Percentiles rank a stretch among this genome's conserved stretches.
These are phyloP conservation scores for Chenopodium berlandieri DNA, from an alignment of 148 eudicot species.

Conservation along the genomic window DNA sequence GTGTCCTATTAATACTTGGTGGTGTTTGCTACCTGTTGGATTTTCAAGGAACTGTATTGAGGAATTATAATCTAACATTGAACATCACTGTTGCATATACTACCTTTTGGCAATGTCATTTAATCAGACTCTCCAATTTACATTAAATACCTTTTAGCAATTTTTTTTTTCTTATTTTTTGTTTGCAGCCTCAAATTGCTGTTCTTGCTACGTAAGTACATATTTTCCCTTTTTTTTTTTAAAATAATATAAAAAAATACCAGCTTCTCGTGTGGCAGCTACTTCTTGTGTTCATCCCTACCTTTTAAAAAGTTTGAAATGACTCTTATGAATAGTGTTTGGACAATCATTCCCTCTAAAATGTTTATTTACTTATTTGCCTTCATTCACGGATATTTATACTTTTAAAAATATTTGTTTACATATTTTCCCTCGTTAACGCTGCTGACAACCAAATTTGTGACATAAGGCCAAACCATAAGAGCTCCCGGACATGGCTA, in stretches of 20 bases:
- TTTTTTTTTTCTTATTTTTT: not conserved
- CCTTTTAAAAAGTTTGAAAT: too few species aligned
- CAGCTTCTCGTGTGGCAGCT: not conserved
- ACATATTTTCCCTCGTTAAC: too few species aligned
- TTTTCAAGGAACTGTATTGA: conserved; percentile 1
- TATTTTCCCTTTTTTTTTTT: not conserved
- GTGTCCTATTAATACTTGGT: not conserved
- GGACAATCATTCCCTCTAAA: too few species aligned
- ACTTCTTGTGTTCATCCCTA: too few species aligned
- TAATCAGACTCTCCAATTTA: not conserved
- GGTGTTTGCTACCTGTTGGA: not conserved
- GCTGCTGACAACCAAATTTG: too few species aligned
- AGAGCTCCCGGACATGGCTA: too few species aligned
- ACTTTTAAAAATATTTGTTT: too few species aligned
- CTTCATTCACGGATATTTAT: too few species aligned
- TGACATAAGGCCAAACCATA: too few species aligned
- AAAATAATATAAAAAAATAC: too few species aligned
- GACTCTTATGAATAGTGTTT: too few species aligned
- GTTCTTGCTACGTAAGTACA: not conserved
- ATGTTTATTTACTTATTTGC: too few species aligned
- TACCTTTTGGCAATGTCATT: not conserved
- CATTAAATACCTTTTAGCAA: not conserved
- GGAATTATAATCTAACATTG: not conserved
- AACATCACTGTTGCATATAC: not conserved
- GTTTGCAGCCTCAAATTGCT: not conserved